Evolutionary conservation across 495 filamentous ascomycete species (phyloP), one percentile per base, ranked within the genome.

Genomic region (Podospora conica): DNA sequence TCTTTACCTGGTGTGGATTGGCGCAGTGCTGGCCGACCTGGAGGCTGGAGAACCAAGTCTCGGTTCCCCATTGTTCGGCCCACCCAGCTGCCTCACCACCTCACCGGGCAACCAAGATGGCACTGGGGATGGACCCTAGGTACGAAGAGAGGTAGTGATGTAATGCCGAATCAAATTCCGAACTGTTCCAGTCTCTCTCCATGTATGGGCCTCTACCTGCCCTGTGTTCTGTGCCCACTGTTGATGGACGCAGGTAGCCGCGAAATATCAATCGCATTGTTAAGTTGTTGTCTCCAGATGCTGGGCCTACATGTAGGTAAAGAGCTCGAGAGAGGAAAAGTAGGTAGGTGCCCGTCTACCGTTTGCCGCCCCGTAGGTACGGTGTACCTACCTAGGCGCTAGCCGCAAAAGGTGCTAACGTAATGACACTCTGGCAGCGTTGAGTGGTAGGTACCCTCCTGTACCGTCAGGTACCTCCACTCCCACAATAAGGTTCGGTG

Each of bases 281-380:
- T 48, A 6, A 48, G n/a, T n/a, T n/a, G n/a, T 48, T 48, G 40
- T 48, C n/a, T 48, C 40, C n/a, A 11, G 40, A 48, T 18, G 40
- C n/a, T n/a, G 40, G n/a, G 40, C 40, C 40, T 18, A 48, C n/a
- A n/a, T n/a, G 40, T 8, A 18, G 33, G n/a, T n/a, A 18, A 40
- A 4, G 15, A 31, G 29, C 10, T 31, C 10, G 29, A 31, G 29
- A 23, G 54, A 22, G 54, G 8, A 24, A 57, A 57, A n/a, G 55
- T 12, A 57, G 55, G 55, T 12, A 57, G 55, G 55, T 23, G 25
- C 23, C 55, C 25, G 53, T 66, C 64, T 68, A 62, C 69, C 69
- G 53, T 66, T 66, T 68, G 65, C 69, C 69, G 66, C 66, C 69
- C 65, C 65, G 60, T 70, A 66, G n/a, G n/a, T n/a, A n/a, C n/a